Conservation (phyloP, 2,329 filamentous ascomycete species). For the Akanthomyces lecanii region DNA sequence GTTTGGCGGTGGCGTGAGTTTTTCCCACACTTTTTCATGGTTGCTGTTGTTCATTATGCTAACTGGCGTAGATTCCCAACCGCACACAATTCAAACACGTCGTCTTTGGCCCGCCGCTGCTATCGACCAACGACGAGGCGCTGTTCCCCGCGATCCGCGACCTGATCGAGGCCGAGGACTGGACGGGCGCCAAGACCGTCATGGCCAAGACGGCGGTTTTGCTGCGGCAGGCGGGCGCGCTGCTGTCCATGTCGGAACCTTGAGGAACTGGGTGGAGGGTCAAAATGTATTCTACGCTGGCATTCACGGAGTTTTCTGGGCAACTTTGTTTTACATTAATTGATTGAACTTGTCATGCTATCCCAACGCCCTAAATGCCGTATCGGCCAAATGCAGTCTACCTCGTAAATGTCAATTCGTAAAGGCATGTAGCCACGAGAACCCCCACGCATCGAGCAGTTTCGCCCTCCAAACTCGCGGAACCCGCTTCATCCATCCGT, state of each 20-base stretch:
- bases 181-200: slow-evolving; percentile 58
- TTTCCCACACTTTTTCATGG: slow-evolving; percentile 25
- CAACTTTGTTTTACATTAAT: neutral
- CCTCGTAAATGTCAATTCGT: neutral
- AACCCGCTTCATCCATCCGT: no score
- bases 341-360: neutral
- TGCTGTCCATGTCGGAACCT: slow-evolving; percentile 12
- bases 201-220: slow-evolving; percentile 63
- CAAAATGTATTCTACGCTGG: slow-evolving; percentile 5
- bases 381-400: neutral
- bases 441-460: no score
- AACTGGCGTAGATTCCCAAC: slow-evolving; percentile 61
- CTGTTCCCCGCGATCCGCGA: slow-evolving; percentile 74
- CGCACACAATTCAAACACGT: slow-evolving; percentile 93
- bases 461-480: neutral
- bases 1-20: slow-evolving; percentile 67
- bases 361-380: neutral
- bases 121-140: slow-evolving; percentile 64
- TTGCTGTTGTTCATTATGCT: slow-evolving; percentile 17
- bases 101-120: slow-evolving; percentile 77
- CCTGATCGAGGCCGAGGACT: slow-evolving; percentile 62
- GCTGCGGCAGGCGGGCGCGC: slow-evolving; percentile 49
- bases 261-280: neutral
- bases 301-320: neutral
- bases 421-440: neutral